These are phyloP conservation scores for Mortierella sp. DNA, from an alignment of 371 early-diverging fungal genomes.

Conservation along the genomic window DNA sequence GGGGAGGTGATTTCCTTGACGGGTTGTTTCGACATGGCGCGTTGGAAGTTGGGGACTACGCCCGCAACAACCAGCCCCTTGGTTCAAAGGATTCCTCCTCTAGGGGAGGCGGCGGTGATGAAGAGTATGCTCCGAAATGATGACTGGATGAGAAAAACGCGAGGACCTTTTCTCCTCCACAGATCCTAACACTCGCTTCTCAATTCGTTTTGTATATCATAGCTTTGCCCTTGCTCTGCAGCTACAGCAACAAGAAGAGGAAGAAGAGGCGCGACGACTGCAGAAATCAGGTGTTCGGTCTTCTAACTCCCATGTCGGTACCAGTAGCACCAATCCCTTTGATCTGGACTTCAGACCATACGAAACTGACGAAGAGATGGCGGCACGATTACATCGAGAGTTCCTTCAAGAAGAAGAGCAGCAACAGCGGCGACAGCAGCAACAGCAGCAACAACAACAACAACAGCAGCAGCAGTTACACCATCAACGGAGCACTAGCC, in stretches of 20 bases:
- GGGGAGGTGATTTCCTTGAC: slow-evolving; percentile 71
- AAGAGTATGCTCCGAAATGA: slow-evolving; percentile 34
- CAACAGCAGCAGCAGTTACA: slow-evolving; percentile 24
- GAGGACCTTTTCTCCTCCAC: not conserved
- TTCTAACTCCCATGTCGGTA: slow-evolving; percentile 4
- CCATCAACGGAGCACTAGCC: slow-evolving; percentile 1
- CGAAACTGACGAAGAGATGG: slow-evolving; percentile 53
- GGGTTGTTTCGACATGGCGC: slow-evolving; percentile 63
- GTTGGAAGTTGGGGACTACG: slow-evolving; percentile 54
- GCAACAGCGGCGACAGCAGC: slow-evolving; percentile 24
- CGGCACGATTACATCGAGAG: slow-evolving; percentile 43
- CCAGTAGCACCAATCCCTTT: not conserved
- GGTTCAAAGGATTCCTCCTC: slow-evolving; percentile 23
- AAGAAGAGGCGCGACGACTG: slow-evolving; percentile 36
- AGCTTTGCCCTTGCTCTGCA: slow-evolving; percentile 71
- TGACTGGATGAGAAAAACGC: not conserved
- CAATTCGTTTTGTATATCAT: slow-evolving; percentile 8
- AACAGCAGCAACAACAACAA: slow-evolving; percentile 26
- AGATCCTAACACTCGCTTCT: too few species aligned
- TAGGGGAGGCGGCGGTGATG: slow-evolving; percentile 35
- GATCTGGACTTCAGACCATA: slow-evolving; percentile 6
- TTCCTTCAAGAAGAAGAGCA: slow-evolving; percentile 26
- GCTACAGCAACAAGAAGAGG: slow-evolving; percentile 67
- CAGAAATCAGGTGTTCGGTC: slow-evolving; percentile 18
- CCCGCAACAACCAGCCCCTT: slow-evolving; percentile 37